A percentile compares a stretch with the other conserved stretches of the same genome.
phyloP scores from a whole-genome alignment of 306 rosid species.

The Cucumis melo region DNA sequence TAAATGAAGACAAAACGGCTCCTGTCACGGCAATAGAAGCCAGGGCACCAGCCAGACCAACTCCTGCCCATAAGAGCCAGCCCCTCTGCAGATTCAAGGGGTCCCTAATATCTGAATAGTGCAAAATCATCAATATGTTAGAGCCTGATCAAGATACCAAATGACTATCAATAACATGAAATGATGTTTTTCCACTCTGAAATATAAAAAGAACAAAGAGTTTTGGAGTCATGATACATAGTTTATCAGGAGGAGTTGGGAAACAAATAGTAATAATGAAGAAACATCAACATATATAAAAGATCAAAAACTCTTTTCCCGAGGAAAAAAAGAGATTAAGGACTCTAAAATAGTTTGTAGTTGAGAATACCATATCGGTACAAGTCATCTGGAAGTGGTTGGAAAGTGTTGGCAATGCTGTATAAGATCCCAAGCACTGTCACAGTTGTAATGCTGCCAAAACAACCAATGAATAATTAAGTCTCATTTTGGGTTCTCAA shows the following conservation, averaged over 20 bases:
- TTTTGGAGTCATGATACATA: neutral
- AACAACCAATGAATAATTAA: conserved; percentile 7
- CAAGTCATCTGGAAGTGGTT: conserved; percentile 69
- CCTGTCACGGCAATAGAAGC: conserved; percentile 61
- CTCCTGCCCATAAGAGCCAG: conserved; percentile 95
- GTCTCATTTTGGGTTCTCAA: neutral
- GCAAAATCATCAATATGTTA: neutral
- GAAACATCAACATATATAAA: neutral
- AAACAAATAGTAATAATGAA: neutral
- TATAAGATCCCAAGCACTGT: conserved; percentile 61
- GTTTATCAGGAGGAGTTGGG: neutral
- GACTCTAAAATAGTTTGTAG: neutral
- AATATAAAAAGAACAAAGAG: neutral
- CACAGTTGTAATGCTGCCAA: conserved; percentile 71
- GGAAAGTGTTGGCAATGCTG: conserved; percentile 44
- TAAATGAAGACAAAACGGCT: conserved; percentile 44
- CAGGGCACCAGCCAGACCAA: conserved; percentile 80
- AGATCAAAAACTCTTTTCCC: neutral
- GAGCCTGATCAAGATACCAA: neutral
- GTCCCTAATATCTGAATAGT: conserved; percentile 57
- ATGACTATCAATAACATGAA: neutral
- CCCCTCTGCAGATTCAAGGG: conserved; percentile 79
- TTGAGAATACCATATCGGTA: conserved; percentile 57
- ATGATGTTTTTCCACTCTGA: neutral
- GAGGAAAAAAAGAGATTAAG: neutral